Evolutionary conservation across 305 asterid species (phyloP).

Genomic region (Fraxinus dipetala): DNA sequence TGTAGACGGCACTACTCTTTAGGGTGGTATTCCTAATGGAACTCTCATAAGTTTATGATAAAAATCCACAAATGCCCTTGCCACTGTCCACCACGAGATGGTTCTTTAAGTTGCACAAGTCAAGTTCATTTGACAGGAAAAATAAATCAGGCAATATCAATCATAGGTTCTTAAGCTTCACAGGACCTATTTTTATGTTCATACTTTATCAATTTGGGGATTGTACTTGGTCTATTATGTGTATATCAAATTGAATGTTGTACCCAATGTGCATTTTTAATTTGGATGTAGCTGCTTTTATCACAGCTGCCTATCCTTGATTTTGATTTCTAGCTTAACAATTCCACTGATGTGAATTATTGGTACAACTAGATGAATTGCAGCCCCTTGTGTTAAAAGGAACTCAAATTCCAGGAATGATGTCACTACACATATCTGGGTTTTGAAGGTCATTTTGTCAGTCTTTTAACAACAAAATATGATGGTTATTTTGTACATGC

Average conservation of each 20-base stretch:
- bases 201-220: neutral
- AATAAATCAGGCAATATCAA: neutral
- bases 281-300: neutral
- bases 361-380: neutral
- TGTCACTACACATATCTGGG: neutral
- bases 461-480: neutral
- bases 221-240: no score
- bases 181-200: neutral
- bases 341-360: neutral
- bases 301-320: neutral
- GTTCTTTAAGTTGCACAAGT: neutral
- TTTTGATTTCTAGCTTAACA: neutral
- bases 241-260: no score
- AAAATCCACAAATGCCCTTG: neutral
- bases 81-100: neutral
- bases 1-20: neutral
- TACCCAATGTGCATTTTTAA: neutral
- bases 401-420: neutral
- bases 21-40: neutral
- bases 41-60: neutral
- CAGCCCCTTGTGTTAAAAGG: neutral
- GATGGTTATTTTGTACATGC: conserved; percentile 21
- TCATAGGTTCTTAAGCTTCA: neutral
- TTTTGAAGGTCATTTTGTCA: neutral
- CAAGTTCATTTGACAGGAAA: neutral